phyloP scores from a whole-genome alignment of 306 rosid species.

The Prunus davidiana region DNA sequence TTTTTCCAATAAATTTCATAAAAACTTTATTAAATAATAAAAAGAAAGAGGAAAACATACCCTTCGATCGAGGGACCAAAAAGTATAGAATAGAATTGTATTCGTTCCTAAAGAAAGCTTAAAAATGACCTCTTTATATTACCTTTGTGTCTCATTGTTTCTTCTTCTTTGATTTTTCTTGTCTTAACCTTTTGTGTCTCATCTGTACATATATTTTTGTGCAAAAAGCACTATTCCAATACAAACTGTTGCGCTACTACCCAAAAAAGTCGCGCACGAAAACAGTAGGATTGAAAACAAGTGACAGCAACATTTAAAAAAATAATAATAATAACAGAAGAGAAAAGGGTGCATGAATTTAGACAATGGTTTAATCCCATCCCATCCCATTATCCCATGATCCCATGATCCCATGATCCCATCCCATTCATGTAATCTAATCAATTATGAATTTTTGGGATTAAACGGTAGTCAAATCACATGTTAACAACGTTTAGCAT shows the following conservation, averaged over 20 bases:
- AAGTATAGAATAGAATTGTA: neutral
- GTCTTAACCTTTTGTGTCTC: neutral
- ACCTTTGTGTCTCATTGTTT: neutral
- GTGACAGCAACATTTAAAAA: neutral
- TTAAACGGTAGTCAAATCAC: too few species aligned
- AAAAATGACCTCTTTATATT: neutral
- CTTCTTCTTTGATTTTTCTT: too few species aligned
- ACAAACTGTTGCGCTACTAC: neutral
- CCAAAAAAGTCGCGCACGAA: neutral
- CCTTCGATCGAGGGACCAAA: neutral
- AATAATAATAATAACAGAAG: too few species aligned
- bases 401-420: neutral
- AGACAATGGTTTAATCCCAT: neutral
- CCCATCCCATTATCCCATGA: too few species aligned
- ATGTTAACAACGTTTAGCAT: too few species aligned
- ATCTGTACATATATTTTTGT: neutral
- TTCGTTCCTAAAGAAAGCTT: too few species aligned
- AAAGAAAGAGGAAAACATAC: neutral
- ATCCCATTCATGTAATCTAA: too few species aligned
- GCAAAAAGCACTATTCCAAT: constrained; percentile 5
- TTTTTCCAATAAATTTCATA: neutral
- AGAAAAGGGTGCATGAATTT: neutral
- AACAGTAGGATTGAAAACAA: neutral
- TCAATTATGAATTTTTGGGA: too few species aligned
- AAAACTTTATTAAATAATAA: neutral